Base-by-base conservation (phyloP, 2,329 filamentous ascomycete species). In the Celoporthe dispersa region DNA sequence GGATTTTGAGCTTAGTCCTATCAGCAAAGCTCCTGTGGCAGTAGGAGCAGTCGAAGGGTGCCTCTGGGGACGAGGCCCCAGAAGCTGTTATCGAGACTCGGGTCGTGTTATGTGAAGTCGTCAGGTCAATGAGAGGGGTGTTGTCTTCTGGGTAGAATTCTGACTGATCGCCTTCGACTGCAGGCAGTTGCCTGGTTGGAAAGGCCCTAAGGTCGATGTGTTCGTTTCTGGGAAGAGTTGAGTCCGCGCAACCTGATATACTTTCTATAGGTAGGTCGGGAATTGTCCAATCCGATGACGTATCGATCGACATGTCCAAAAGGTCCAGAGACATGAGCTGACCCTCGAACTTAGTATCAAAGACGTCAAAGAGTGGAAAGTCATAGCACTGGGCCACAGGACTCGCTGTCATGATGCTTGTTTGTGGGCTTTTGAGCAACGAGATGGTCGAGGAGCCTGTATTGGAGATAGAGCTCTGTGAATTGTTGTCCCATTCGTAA, bases 1-100 rank as follows among this genome's bases (percentile, higher is more conserved):
- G 68, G 35, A 65, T 66, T 1, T 70, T 70, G 3, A 68, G 59
- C 37, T 68, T 72, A 7, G 68, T 66, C 44, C 48, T 72, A n/a
- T 64, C 53, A 22, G 62, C 25, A 51, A 66, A 68, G n/a, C 57
- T 51, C 25, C 51, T 37, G 12, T 37, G 5, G 71, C 71, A 72
- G 63, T 57, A n/a, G 44, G 63, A 8, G 59, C 71, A 72, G 12
- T 28, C n/a, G 11, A 68, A 41, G 14, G 33, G 12, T 12, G 39
- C 14, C 25, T 44, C 39, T 39, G 19, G 22, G 4, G 62, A n/a
- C 3, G 44, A 7, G 11, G n/a, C 7, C 19, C 14, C 35, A 28
- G 25, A n/a, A 14, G 0, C 11, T 60, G 14, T 28, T 4, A 19
- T 14, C 1, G 53, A 28, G 25, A 5, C 4, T 55, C 16, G 51